These are phyloP conservation scores for Bipolaris zeicola DNA, from an alignment of 2,329 filamentous ascomycete species.

Conservation along the genomic window DNA sequence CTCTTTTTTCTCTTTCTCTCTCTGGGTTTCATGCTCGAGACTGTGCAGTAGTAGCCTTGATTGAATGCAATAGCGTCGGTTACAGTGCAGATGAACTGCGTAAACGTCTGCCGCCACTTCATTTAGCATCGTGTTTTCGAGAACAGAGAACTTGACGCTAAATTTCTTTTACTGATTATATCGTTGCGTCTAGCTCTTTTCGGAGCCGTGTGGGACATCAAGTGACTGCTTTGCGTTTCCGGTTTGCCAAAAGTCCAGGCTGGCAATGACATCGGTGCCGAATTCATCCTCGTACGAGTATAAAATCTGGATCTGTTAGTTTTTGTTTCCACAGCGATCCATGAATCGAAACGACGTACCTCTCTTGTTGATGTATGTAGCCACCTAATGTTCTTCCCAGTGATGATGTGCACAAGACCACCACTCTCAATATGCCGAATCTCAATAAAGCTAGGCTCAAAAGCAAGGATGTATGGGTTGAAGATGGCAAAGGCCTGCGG, in stretches of 20 bases:
- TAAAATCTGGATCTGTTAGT: constrained; percentile 70
- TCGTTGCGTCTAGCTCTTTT: constrained; percentile 30
- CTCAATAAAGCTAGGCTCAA: constrained; percentile 97
- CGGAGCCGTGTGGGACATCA: constrained; percentile 32
- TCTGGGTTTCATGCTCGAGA: background rate
- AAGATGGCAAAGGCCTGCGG: constrained; percentile 92
- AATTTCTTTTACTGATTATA: background rate
- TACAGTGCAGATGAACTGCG: constrained; percentile 1
- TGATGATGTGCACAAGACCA: constrained; percentile 89
- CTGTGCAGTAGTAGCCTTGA: background rate
- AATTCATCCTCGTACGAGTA: constrained; percentile 97
- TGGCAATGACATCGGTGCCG: constrained; percentile 91
- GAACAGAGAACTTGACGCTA: constrained; percentile 8
- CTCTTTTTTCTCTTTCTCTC: background rate
- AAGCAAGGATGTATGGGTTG: constrained; percentile 95
- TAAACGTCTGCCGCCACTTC: background rate
- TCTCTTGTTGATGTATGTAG: constrained; percentile 96
- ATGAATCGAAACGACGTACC: constrained; percentile 58
- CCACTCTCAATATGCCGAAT: constrained; percentile 94
- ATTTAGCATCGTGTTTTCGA: constrained; percentile 8
- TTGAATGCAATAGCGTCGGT: constrained; percentile 1
- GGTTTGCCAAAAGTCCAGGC: constrained; percentile 88
- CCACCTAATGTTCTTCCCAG: constrained; percentile 96
- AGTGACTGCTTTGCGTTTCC: constrained; percentile 36
- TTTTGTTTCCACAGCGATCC: background rate